Base-by-base conservation (phyloP, 371 early-diverging fungal species). In the Gilbertella persicaria region DNA sequence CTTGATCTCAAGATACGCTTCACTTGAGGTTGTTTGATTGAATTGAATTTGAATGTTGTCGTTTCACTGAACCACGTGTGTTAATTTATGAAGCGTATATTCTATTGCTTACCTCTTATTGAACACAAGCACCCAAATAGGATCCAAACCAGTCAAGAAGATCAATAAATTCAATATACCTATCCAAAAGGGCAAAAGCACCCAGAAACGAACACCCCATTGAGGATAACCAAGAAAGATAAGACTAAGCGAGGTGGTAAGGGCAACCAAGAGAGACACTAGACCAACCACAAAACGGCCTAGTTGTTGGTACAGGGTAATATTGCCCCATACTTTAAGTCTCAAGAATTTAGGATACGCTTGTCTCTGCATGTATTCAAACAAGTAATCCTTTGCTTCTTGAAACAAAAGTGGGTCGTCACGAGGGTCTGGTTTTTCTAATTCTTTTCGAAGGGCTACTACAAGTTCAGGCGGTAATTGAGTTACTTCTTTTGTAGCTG, bases 341-440 rank as follows among this genome's bases (percentile, higher is more conserved):
- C 75, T 56, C 13, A 87, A 40, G 52, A 87, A 87, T 44, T 81
- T 69, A 13, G 85, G 84, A 53, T 80, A 87, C 16, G 78, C 75
- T 20, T 71, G 66, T 21, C 67, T 60, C 45, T 80, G 75, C 83
- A 87, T 85, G 2, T 69, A 70, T 17, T 79, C 75, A 65, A 78
- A 79, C n/a, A 79, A 55, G 53, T 79, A 78, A 12, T 81, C 66
- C 30, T 85, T 82, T 3, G 81, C 85, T 51, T 84, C 84, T 7
- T 63, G 48, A 64, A 81, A 85, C 5, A 87, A 64, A 14, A 74
- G 40, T 4, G 81, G 81, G 60, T 80, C 80, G 43, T 76, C 80
- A 12, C 80, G 66, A 7, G 70, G 58, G 8, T 72, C 69, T 10
- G 67, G 60, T 45, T 79, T 75, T 24, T 75, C 60, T 0, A 66